A percentile compares a stretch with the other conserved stretches of the same genome.
phyloP scores from a whole-genome alignment of 495 filamentous ascomycete genomes.

The Cudoniella acicularis region DNA sequence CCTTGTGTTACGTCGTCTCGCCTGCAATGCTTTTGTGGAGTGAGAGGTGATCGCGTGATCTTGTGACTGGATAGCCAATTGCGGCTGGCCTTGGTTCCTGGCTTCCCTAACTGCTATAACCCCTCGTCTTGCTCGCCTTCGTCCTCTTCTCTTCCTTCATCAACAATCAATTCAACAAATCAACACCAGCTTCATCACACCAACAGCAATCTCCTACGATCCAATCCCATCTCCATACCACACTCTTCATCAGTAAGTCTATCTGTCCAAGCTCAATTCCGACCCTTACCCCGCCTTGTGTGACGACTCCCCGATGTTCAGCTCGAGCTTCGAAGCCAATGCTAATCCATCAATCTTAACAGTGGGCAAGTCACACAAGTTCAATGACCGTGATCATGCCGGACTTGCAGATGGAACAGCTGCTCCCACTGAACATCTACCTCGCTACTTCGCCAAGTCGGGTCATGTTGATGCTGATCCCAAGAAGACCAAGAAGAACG shows the following conservation, averaged over 20 bases:
- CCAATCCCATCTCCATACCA: slow-evolving; percentile 1
- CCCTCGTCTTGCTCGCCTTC: not conserved
- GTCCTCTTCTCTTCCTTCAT: not conserved
- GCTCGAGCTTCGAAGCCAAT: slow-evolving; percentile 29
- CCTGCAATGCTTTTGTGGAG: not conserved
- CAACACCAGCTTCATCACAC: not conserved
- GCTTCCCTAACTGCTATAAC: not conserved
- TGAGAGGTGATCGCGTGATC: not conserved
- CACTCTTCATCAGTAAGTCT: slow-evolving; percentile 24
- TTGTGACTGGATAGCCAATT: not conserved
- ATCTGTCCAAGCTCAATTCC: not conserved
- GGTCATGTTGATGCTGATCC: slow-evolving; percentile 80
- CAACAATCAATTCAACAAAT: slow-evolving; percentile 3
- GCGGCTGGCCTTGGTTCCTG: slow-evolving; percentile 1
- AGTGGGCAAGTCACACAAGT: slow-evolving; percentile 63
- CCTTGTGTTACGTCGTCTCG: not conserved
- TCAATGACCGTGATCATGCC: slow-evolving; percentile 81
- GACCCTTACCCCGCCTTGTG: not conserved
- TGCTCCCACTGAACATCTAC: slow-evolving; percentile 52
- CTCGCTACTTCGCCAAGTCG: slow-evolving; percentile 88
- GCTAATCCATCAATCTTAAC: slow-evolving; percentile 69
- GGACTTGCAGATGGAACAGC: slow-evolving; percentile 62
- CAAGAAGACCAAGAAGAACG: slow-evolving; percentile 95
- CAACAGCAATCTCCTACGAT: not conserved
- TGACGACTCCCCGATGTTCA: slow-evolving; percentile 10